A percentile compares a stretch with the other conserved stretches of the same genome.
Evolutionary conservation across 208 protist species (phyloP).

Genomic region (Leishmania aethiopica): DNA sequence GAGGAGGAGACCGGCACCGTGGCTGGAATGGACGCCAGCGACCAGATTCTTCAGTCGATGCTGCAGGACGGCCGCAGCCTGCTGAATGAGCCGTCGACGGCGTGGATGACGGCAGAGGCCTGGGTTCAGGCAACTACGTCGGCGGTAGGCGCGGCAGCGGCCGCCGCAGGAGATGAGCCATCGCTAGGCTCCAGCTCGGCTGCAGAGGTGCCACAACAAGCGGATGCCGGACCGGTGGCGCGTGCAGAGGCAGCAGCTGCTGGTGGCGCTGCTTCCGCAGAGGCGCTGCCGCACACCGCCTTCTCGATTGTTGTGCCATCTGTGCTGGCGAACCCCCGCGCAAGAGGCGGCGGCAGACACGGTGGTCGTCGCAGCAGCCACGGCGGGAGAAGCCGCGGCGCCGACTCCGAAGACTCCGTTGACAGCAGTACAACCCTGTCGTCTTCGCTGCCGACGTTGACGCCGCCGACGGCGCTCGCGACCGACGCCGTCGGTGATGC

Average conservation of each 20-base stretch:
- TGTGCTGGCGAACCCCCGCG: background rate
- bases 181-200: background rate
- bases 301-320: slow-evolving; percentile 6
- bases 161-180: background rate
- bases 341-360: background rate
- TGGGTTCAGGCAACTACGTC: slow-evolving; percentile 20
- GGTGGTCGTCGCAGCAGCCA: slow-evolving; percentile 2
- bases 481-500: background rate
- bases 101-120: slow-evolving; percentile 35
- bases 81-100: slow-evolving; percentile 21
- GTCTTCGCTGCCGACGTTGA: slow-evolving; percentile 4
- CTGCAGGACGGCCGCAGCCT: slow-evolving; percentile 29
- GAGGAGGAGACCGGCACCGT: background rate
- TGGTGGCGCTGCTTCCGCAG: background rate
- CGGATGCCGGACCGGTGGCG: background rate
- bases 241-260: background rate
- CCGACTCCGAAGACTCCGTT: slow-evolving; percentile 4
- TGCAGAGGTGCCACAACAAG: background rate
- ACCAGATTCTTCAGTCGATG: slow-evolving; percentile 33
- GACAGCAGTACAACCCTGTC: slow-evolving; percentile 7
- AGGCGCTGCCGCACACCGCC: slow-evolving; percentile 1
- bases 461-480: slow-evolving; percentile 4
- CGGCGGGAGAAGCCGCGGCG: background rate
- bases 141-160: background rate
- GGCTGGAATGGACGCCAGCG: slow-evolving; percentile 3